A percentile compares a stretch with the other conserved stretches of the same genome.
Evolutionary conservation across 2,329 filamentous ascomycete species (phyloP).

Genomic region (Apiospora saccharicola): DNA sequence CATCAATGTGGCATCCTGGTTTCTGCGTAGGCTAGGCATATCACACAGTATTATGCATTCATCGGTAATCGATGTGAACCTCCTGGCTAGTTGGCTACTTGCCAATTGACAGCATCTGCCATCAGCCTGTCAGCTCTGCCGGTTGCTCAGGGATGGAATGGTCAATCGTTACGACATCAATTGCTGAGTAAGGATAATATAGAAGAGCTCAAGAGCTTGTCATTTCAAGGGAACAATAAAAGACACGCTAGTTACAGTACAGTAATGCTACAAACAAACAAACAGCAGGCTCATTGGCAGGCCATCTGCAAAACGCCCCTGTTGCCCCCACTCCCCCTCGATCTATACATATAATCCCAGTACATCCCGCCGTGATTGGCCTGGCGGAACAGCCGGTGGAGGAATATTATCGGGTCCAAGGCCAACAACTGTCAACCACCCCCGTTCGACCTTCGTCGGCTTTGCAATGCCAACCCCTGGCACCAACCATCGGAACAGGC

Average conservation of each 20-base stretch:
- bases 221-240: not conserved
- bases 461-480: not conserved
- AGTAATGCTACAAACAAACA: not conserved
- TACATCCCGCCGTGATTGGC: not conserved
- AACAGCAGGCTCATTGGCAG: not conserved
- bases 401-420: not conserved
- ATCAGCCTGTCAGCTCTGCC: not conserved
- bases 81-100: not conserved
- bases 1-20: not conserved
- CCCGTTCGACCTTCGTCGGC: too few species aligned
- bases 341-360: constrained; percentile 9
- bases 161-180: not conserved
- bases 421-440: not conserved
- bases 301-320: not conserved
- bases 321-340: not conserved
- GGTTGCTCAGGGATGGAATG: not conserved
- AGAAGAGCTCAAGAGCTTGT: not conserved
- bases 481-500: not conserved
- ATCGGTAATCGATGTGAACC: not conserved
- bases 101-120: too few species aligned
- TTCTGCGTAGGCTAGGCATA: not conserved
- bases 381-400: not conserved
- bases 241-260: constrained; percentile 10
- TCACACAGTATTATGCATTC: not conserved
- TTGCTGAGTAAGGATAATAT: not conserved